Conservation (phyloP, 495 filamentous ascomycete genomes). For the Staphylotrichum longicolle region DNA sequence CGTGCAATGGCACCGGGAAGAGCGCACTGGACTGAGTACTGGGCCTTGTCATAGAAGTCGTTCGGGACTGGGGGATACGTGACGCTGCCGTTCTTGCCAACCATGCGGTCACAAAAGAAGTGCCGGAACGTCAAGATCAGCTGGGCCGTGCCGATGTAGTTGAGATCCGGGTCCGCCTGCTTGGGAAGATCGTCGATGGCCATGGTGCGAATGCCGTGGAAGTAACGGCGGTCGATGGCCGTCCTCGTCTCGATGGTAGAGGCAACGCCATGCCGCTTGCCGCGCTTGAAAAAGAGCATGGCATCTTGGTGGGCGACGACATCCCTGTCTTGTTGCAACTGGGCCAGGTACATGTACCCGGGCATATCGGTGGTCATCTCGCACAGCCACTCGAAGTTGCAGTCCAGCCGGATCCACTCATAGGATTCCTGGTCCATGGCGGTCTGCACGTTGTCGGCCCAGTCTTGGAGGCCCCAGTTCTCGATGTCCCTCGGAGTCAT, state of each 20-base stretch:
- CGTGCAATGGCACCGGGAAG: slow-evolving; percentile 77
- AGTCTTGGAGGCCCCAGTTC: slow-evolving; percentile 83
- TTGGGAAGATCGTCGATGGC: slow-evolving; percentile 72
- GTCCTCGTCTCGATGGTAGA: slow-evolving; percentile 86
- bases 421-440: slow-evolving; percentile 94
- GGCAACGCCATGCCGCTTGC: slow-evolving; percentile 64
- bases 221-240: slow-evolving; percentile 88
- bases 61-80: slow-evolving; percentile 78
- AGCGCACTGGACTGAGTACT: slow-evolving; percentile 76
- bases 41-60: slow-evolving; percentile 79
- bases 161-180: slow-evolving; percentile 59
- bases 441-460: slow-evolving; percentile 80
- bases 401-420: slow-evolving; percentile 97
- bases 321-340: slow-evolving; percentile 95
- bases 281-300: slow-evolving; percentile 46
- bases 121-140: slow-evolving; percentile 80
- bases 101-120: slow-evolving; percentile 71
- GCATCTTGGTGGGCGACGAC: slow-evolving; percentile 89
- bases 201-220: slow-evolving; percentile 82
- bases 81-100: slow-evolving; percentile 37
- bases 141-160: slow-evolving; percentile 81
- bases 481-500: slow-evolving; percentile 74
- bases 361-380: slow-evolving; percentile 72
- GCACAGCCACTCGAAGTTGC: slow-evolving; percentile 97
- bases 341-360: slow-evolving; percentile 94